Evolutionary conservation across 306 rosid genomes (phyloP).

Genomic region (Oemleria cerasiformis): DNA sequence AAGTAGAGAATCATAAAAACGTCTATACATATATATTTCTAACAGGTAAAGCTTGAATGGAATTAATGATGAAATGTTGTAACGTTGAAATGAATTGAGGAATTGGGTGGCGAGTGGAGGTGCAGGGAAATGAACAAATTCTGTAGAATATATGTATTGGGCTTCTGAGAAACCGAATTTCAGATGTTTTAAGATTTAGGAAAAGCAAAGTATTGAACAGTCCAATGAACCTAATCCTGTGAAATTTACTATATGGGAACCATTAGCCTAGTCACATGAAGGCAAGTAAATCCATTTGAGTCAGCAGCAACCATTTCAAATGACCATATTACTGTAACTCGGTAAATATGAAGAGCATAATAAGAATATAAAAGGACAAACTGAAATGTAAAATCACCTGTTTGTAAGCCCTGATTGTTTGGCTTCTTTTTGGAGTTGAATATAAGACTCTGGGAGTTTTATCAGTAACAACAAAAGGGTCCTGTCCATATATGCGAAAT

Average conservation of each 20-base stretch:
- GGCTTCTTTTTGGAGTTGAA: constrained; percentile 64
- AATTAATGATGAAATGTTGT: too few species aligned
- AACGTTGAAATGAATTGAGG: too few species aligned
- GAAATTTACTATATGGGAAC: not conserved
- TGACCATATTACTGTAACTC: not conserved
- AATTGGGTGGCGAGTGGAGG: too few species aligned
- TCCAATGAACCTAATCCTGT: not conserved
- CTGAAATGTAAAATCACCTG: constrained; percentile 47
- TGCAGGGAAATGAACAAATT: too few species aligned
- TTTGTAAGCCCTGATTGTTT: constrained; percentile 54
- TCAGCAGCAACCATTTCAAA: not conserved
- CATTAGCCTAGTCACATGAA: not conserved
- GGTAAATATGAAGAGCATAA: constrained; percentile 4
- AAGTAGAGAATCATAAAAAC: too few species aligned
- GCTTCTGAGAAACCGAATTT: too few species aligned
- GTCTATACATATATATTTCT: too few species aligned
- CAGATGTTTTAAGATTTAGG: not conserved
- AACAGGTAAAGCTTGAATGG: too few species aligned
- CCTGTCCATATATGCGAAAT: constrained; percentile 81
- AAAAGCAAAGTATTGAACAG: not conserved
- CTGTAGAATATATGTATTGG: too few species aligned
- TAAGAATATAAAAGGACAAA: not conserved
- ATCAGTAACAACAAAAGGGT: constrained; percentile 57
- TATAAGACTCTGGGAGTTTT: constrained; percentile 57
- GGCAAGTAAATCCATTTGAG: not conserved